These are phyloP conservation scores for Thalassia testudinum DNA, from an alignment of 116 monocot genomes.

Conservation along the genomic window DNA sequence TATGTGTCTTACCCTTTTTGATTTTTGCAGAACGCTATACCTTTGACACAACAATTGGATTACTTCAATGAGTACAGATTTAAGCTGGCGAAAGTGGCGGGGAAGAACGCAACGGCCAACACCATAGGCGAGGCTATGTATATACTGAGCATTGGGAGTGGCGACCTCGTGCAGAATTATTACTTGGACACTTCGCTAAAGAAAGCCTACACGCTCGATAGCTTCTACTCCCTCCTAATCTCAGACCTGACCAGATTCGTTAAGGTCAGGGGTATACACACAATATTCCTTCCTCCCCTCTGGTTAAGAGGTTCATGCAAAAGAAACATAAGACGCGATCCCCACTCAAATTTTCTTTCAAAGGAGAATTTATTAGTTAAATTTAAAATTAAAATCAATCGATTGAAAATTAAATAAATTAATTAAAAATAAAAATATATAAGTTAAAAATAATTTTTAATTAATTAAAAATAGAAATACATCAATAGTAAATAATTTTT, in stretches of 20 bases:
- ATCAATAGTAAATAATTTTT: no score
- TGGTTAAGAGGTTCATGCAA: background rate
- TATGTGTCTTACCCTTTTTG: no score
- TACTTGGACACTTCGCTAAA: conserved; percentile 43
- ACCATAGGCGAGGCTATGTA: conserved; percentile 17
- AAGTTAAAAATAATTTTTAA: no score
- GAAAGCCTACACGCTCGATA: conserved; percentile 12
- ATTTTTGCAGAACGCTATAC: conserved; percentile 27
- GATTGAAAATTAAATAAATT: no score
- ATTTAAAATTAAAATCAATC: no score
- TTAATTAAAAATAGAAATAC: no score
- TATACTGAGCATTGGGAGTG: conserved; percentile 31
- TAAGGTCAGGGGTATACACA: conserved; percentile 27
- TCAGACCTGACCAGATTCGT: conserved; percentile 17
- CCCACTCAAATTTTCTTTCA: no score
- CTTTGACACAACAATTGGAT: conserved; percentile 30
- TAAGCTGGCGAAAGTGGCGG: conserved; percentile 16
- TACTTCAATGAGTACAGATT: conserved; percentile 29
- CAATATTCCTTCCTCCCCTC: background rate
- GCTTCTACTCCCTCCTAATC: conserved; percentile 23
- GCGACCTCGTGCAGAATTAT: conserved; percentile 59
- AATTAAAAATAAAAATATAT: no score
- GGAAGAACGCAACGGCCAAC: conserved; percentile 10
- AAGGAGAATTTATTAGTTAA: no score
- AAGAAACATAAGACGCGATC: no score